Evolutionary conservation across 2,329 filamentous ascomycete species (phyloP).

Genomic region (Ascochyta koolunga): DNA sequence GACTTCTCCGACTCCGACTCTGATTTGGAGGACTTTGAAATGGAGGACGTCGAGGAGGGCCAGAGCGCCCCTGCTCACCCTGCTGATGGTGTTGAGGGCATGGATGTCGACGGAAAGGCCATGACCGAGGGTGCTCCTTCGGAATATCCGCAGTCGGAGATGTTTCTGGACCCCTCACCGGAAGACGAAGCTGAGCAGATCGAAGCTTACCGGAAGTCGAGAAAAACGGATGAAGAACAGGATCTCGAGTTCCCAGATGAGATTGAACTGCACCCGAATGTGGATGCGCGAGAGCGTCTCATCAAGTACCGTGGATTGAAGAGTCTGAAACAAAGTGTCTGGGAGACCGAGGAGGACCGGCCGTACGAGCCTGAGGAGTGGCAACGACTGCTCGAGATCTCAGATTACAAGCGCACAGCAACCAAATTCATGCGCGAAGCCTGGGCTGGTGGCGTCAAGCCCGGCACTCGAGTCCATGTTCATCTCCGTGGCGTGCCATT

Average conservation of each 20-base stretch:
- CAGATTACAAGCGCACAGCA: conserved; percentile 86
- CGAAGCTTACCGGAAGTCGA: conserved; percentile 78
- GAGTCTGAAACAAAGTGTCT: conserved; percentile 83
- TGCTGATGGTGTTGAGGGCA: conserved; percentile 81
- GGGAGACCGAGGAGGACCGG: conserved; percentile 87
- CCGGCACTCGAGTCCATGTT: conserved; percentile 83
- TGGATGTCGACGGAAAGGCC: conserved; percentile 57
- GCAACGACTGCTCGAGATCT: conserved; percentile 81
- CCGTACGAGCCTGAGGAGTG: conserved; percentile 90
- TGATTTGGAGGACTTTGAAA: conserved; percentile 68
- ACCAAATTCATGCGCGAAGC: conserved; percentile 80
- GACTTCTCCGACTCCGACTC: conserved; percentile 85
- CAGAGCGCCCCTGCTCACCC: conserved; percentile 66
- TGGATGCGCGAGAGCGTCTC: conserved; percentile 83
- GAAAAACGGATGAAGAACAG: conserved; percentile 81
- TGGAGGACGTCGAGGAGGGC: conserved; percentile 65
- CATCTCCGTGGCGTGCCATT: conserved; percentile 69
- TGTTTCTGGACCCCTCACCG: conserved; percentile 79
- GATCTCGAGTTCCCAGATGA: conserved; percentile 97
- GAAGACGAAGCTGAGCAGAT: conserved; percentile 86
- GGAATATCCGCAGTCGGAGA: conserved; percentile 92
- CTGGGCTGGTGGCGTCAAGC: conserved; percentile 82
- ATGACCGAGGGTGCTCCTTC: conserved; percentile 80
- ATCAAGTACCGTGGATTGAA: conserved; percentile 90
- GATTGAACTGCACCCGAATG: conserved; percentile 89